Conservation (phyloP, 805 yeast genomes). For the Metahyphopichia silvanorum region DNA sequence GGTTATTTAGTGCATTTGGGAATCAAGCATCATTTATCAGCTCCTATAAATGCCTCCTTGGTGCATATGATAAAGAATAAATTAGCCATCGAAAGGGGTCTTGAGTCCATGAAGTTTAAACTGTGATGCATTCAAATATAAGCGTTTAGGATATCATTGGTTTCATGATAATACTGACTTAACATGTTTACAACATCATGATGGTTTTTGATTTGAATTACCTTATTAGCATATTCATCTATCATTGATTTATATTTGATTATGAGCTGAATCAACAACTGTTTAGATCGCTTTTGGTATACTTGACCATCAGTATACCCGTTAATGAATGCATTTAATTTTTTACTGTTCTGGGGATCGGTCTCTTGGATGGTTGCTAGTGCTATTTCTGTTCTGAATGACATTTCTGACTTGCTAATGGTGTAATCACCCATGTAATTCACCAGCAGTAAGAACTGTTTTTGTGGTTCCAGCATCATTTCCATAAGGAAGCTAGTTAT, state of each 20-base stretch:
- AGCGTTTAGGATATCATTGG: no score
- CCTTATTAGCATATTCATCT: no score
- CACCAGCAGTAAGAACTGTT: constrained; percentile 42
- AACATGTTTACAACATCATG: constrained; percentile 8
- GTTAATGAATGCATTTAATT: constrained; percentile 35
- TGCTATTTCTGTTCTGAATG: constrained; percentile 76
- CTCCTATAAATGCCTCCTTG: constrained; percentile 49
- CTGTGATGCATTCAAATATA: constrained; percentile 3
- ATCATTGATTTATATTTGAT: no score
- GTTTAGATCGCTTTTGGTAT: no score
- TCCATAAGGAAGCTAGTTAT: constrained; percentile 43
- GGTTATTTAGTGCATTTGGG: constrained; percentile 71
- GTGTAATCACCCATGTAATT: constrained; percentile 79
- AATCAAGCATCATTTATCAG: constrained; percentile 33
- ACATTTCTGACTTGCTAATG: constrained; percentile 47
- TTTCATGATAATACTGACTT: not conserved
- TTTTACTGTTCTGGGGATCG: constrained; percentile 24
- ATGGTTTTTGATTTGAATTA: constrained; percentile 27
- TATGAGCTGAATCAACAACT: no score
- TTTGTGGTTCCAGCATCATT: constrained; percentile 34
- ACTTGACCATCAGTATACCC: constrained; percentile 49
- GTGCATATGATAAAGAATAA: constrained; percentile 42
- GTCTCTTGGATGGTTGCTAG: constrained; percentile 52
- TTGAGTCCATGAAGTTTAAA: constrained; percentile 7
- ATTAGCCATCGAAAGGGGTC: no score